Base-by-base conservation (phyloP, 495 filamentous ascomycete species). In the Podospora conica region DNA sequence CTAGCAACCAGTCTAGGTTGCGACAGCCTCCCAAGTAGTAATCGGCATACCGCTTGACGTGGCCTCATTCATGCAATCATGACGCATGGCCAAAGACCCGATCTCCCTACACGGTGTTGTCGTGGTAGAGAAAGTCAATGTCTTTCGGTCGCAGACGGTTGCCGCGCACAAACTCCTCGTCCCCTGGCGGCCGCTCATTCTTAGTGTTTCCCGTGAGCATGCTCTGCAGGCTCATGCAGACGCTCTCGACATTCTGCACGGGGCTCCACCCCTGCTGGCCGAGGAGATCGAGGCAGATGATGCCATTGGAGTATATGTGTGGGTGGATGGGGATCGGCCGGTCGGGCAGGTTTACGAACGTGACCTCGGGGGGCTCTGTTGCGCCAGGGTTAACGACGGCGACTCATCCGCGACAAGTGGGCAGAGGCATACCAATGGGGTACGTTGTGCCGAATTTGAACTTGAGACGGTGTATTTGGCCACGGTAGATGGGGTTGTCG, bases 221-320 rank as follows among this genome's bases (percentile, higher is more conserved):
- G 78, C 92, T 96, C 79, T 98, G 95, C 56, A 98, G 86, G 75
- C 92, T 96, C 87, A 98, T 95, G 82, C 92, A 96, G 55, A 98
- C 87, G 70, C 90, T 96, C 81, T 98, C 93, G 12, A 97, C 95
- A 28, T 92, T 98, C 75, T 98, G 96, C 10, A 98, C 94, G 0
- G 95, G 95, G 12, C 88, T 92, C 95, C 95, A 98, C 68, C 96
- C 95, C 59, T 90, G 87, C 20, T 78, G 70, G 64, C 92, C 91
- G 20, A 98, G 88, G 0, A 98, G 88, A 69, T 98, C 96, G 23
- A 98, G 89, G 71, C 95, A 98, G 73, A 98, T 98, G 75, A 97
- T 93, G 60, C 95, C 95, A 76, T 98, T 98, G 67, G 90, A 93
- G 78, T 98, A 98, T 75, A 98, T 90, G 80, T 98, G 95, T 1